Base-by-base conservation (phyloP, 1,284 basidiomycete genomes). In the Chalciporus sp. region DNA sequence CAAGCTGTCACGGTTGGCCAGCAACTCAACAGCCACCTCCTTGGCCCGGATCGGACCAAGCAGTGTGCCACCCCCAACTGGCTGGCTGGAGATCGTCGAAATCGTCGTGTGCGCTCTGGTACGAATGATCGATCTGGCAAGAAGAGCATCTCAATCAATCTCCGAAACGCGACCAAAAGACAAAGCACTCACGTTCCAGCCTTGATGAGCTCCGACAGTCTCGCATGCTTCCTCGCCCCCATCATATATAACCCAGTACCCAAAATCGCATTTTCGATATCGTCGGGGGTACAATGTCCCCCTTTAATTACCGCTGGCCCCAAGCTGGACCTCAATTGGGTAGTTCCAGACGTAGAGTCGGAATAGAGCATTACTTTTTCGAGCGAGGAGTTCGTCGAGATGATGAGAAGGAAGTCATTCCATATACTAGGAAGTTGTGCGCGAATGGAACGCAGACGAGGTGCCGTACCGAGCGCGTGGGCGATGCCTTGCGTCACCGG, bases 371-470 rank as follows among this genome's bases (percentile, higher is more conserved):
- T 66, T 51, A 82, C 73, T 46, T 72, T 71, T 51, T 80, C 68
- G 35, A 82, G 65, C 4, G 59, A 47, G 0, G 73, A 70, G 55
- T 82, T 82, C 9, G 61, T 39, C 26, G 76, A 74, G n/a, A 81
- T 67, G 35, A 70, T 52, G 49, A 79, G 70, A 51, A 82, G 68
- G 23, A 76, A 58, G 19, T 72, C 67, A 61, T 77, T 83, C 80
- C 81, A 82, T 0, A 80, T 64, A 1, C 72, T 71, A 0, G 81
- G 81, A 2, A 79, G 66, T 41, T 74, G 70, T 0, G 81, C 77
- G 33, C 73, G 68, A 51, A 83, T 70, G 1, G 69, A 72, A 49
- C 72, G 76, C 3, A 83, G 64, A 26, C 61, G 58, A 39, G 61
- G 76, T 42, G 63, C 64, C 23, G 51, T 59, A 33, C 75, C 68